A percentile compares a stretch with the other conserved stretches of the same genome.
Evolutionary conservation across 345 rosid species (phyloP).

Genomic region (Clausena lansium): DNA sequence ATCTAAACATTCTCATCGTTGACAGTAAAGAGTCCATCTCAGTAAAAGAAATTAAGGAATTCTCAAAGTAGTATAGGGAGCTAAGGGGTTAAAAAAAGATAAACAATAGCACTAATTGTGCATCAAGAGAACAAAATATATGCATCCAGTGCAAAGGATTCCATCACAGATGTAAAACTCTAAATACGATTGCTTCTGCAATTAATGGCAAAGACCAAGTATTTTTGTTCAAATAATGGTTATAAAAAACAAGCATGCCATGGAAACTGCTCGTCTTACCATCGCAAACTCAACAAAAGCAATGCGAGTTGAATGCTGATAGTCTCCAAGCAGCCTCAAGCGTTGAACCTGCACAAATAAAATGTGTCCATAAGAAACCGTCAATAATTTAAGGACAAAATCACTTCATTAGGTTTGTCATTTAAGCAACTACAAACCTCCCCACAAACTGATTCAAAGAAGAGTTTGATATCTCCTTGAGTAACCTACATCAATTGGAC

Average conservation of each 20-base stretch:
- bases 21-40: not conserved
- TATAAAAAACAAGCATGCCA: not conserved
- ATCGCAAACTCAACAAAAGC: conserved; percentile 88
- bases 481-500: conserved; percentile 54
- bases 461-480: conserved; percentile 75
- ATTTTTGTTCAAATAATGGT: not conserved
- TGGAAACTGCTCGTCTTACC: conserved; percentile 40
- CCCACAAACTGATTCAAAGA: conserved; percentile 87
- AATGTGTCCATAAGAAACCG: conserved; percentile 8
- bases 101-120: not conserved
- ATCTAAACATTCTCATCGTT: not conserved
- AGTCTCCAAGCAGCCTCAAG: conserved; percentile 92
- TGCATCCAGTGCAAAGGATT: not conserved
- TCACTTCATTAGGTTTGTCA: not conserved
- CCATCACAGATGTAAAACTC: not conserved
- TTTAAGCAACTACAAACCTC: conserved; percentile 51
- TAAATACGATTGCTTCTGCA: not conserved
- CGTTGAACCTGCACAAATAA: conserved; percentile 63
- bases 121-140: not conserved
- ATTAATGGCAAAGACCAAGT: not conserved
- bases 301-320: conserved; percentile 86
- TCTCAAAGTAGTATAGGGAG: not conserved
- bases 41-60: not conserved
- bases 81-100: not conserved
- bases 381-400: conserved; percentile 3